A percentile compares a stretch with the other conserved stretches of the same genome.
Conservation (phyloP, 441 rosid genomes). For the Syzygium syzygioides region DNA sequence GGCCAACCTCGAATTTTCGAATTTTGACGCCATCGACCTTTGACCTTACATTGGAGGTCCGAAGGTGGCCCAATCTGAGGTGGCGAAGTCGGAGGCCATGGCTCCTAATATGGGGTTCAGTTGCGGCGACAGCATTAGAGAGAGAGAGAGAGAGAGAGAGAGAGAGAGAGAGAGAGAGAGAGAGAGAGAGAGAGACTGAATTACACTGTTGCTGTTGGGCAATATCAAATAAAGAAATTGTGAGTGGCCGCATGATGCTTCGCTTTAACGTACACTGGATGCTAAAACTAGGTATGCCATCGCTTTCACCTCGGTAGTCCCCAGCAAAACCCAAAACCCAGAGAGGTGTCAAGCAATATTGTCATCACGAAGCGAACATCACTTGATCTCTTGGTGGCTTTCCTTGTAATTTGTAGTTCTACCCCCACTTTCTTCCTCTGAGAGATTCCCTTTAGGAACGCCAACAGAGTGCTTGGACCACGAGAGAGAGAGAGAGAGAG, state of each 20-base stretch:
- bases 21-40: not conserved
- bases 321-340: no score
- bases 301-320: no score
- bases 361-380: no score
- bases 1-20: not conserved
- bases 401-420: no score
- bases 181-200: not conserved
- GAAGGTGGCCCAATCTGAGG: not conserved
- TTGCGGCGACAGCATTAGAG: not conserved
- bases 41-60: not conserved
- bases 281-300: not conserved
- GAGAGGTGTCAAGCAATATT: no score
- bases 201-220: not conserved
- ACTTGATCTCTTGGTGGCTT: no score
- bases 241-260: not conserved
- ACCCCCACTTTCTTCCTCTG: not conserved
- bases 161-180: not conserved
- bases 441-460: not conserved
- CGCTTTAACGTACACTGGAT: not conserved
- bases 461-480: no score
- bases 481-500: no score
- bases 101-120: not conserved
- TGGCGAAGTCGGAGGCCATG: not conserved
- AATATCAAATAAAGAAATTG: not conserved
- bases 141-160: not conserved